Base-by-base conservation (phyloP, 192 early-diverging fungal genomes). In the Spizellomyces sp. region DNA sequence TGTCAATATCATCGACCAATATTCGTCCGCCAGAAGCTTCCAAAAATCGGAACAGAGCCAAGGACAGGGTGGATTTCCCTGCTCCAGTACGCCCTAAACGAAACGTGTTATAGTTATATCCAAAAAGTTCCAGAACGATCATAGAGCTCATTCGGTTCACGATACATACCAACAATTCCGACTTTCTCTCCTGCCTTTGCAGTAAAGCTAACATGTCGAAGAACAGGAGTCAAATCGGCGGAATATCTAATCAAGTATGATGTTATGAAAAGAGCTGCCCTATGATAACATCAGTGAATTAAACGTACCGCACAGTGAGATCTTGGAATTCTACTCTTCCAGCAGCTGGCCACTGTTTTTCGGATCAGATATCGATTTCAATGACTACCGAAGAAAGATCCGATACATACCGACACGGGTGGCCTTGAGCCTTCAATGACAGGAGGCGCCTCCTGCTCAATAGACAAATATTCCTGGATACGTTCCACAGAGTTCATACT, bases 371-470 rank as follows among this genome's bases (percentile, higher is more conserved):
- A 36, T 36, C 27, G 27, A 36, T 36, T 3, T 36, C 27, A 0
- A 36, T 36, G 27, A 36, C 27, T 2, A 36, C 3, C 27, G 3
- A 36, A n/a, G n/a, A 36, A 36, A 36, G 0, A 36, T 36, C 27
- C 3, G 27, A 36, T 36, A 36, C 27, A 36, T 36, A 36, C 27
- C 27, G 27, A 36, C 3, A 36, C 27, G 27, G 27, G 27, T 36
- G 27, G 27, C 3, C 27, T 36, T 36, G 27, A 36, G 64, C 81
- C 81, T 6, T 81, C 82, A 42, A 92, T 83, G 14, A 89, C 71
- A 48, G 83, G 80, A 12, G 89, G 74, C 0, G 89, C 82, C 67
- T 98, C 96, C 71, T 96, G 89, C 19, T 94, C 94, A 56, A 96
- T 77, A 4, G 79, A 64, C 66, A 92, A 59, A 65, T 96, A 98